Conservation (phyloP, 2,329 filamentous ascomycete genomes). For the Furcasterigmium sp. region DNA sequence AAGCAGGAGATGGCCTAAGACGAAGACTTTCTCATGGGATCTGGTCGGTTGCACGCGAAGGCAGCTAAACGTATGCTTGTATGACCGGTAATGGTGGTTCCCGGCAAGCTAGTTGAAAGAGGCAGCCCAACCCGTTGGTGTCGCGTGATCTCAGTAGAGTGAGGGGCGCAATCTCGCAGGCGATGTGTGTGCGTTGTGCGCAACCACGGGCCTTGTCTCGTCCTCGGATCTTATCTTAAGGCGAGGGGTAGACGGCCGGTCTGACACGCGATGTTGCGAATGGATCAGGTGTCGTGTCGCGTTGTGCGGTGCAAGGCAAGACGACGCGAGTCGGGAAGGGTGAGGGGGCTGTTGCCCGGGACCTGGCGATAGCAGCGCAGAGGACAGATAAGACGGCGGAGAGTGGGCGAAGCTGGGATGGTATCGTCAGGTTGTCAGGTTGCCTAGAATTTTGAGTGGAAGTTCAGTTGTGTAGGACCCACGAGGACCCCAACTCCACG, state of each 20-base stretch:
- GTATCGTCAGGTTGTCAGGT: too few species aligned
- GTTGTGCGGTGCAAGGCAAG: neutral
- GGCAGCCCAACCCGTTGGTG: neutral
- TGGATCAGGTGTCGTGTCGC: neutral
- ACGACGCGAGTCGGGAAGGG: neutral
- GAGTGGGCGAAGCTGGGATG: too few species aligned
- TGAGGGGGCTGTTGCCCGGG: neutral
- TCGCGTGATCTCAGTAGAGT: neutral
- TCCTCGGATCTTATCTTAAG: too few species aligned
- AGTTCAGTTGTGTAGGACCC: too few species aligned
- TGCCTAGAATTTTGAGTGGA: too few species aligned
- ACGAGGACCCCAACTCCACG: too few species aligned
- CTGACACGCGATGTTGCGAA: neutral
- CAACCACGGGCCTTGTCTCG: neutral
- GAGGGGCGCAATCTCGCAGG: neutral
- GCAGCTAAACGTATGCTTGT: too few species aligned
- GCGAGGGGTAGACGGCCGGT: neutral
- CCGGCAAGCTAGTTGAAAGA: neutral
- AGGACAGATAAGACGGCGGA: neutral
- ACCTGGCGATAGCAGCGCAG: neutral
- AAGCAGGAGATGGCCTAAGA: neutral
- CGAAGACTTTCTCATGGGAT: neutral
- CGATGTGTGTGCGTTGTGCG: neutral
- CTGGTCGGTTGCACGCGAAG: neutral
- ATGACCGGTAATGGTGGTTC: too few species aligned